These are phyloP conservation scores for Golubevia sp. DNA, from an alignment of 1,284 basidiomycete species.

Conservation along the genomic window DNA sequence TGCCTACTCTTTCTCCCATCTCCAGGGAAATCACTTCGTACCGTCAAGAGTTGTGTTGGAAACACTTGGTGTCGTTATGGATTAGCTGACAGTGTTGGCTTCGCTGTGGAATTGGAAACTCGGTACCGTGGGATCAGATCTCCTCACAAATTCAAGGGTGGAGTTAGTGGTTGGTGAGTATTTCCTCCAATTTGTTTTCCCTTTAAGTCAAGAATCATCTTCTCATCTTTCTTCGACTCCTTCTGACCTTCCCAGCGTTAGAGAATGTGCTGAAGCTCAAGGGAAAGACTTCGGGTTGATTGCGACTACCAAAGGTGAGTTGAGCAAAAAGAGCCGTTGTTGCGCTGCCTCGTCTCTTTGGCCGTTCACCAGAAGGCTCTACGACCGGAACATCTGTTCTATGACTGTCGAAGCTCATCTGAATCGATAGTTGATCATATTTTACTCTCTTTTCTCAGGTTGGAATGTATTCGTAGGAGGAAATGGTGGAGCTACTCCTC, in stretches of 20 bases:
- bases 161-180: slow-evolving; percentile 71
- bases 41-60: slow-evolving; percentile 70
- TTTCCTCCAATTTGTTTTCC: not conserved
- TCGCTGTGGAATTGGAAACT: slow-evolving; percentile 75
- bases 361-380: not conserved
- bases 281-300: slow-evolving; percentile 78
- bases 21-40: slow-evolving; percentile 67
- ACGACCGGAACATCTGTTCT: not conserved
- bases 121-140: slow-evolving; percentile 73
- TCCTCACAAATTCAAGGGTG: slow-evolving; percentile 77
- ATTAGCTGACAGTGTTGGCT: slow-evolving; percentile 75
- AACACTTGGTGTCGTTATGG: slow-evolving; percentile 76
- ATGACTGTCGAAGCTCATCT: not conserved
- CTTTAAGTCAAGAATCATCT: not conserved
- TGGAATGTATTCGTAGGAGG: slow-evolving; percentile 72
- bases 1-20: no score
- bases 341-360: no score
- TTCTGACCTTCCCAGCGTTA: slow-evolving; percentile 63
- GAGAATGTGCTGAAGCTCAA: slow-evolving; percentile 78
- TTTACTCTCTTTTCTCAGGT: slow-evolving; percentile 8
- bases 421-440: no score
- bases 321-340: slow-evolving; percentile 67
- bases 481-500: slow-evolving; percentile 75
- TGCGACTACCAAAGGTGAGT: slow-evolving; percentile 78
- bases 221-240: slow-evolving; percentile 1